phyloP scores from a whole-genome alignment of 2,329 filamentous ascomycete genomes.

The Xylariaceae sp. region DNA sequence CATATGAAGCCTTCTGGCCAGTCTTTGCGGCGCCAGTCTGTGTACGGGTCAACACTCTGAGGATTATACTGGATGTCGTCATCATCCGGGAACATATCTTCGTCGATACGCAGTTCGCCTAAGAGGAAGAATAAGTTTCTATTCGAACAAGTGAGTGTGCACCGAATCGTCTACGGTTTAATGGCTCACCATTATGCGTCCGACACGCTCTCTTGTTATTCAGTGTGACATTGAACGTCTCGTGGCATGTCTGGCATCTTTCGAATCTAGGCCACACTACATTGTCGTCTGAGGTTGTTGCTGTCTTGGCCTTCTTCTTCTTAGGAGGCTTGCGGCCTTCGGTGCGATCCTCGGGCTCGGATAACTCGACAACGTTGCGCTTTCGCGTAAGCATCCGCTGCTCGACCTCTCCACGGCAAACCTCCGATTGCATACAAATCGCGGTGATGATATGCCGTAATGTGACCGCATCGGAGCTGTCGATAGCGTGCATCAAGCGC shows the following conservation, averaged over 20 bases:
- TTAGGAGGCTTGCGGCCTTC: background rate
- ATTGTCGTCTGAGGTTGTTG: background rate
- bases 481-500: slow-evolving; percentile 5
- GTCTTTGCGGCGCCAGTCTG: slow-evolving; percentile 11
- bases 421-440: slow-evolving; percentile 11
- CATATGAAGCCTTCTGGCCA: slow-evolving; percentile 10
- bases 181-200: slow-evolving; percentile 8
- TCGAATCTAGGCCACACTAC: slow-evolving; percentile 2
- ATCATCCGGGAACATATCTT: slow-evolving; percentile 10
- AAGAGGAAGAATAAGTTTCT: background rate
- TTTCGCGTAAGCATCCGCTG: slow-evolving; percentile 6
- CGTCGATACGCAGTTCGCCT: slow-evolving; percentile 5
- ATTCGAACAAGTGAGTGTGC: background rate
- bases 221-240: slow-evolving; percentile 12
- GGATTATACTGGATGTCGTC: slow-evolving; percentile 1
- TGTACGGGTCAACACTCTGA: background rate
- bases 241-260: slow-evolving; percentile 7
- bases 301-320: slow-evolving; percentile 4
- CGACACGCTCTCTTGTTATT: slow-evolving; percentile 10
- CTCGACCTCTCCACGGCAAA: slow-evolving; percentile 6
- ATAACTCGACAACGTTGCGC: slow-evolving; percentile 1
- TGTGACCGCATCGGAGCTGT: slow-evolving; percentile 5
- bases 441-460: slow-evolving; percentile 7
- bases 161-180: background rate
- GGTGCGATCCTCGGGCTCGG: background rate